Percentiles rank a stretch among this genome's conserved stretches.
Evolutionary conservation across 108 stramenopile species (phyloP).

Genomic region (Nitzschia sp.): DNA sequence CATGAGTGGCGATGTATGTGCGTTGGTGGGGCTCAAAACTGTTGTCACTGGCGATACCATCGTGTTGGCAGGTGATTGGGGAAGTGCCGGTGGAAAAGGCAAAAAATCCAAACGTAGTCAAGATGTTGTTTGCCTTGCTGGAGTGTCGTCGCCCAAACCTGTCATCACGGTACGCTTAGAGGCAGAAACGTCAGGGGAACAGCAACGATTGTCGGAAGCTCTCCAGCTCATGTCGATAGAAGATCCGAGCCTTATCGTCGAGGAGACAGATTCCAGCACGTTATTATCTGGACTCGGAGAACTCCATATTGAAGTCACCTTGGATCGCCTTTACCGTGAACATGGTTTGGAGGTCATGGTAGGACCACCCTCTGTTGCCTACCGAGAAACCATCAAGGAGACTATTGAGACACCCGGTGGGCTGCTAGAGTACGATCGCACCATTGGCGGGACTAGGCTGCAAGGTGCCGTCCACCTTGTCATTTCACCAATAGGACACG

Average conservation of each 20-base stretch:
- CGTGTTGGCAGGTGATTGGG: conserved; percentile 42
- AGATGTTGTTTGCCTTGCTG: conserved; percentile 48
- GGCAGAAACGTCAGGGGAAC: conserved; percentile 62
- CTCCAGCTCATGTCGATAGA: conserved; percentile 68
- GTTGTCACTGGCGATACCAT: conserved; percentile 89
- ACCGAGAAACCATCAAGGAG: conserved; percentile 72
- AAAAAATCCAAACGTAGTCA: conserved; percentile 35
- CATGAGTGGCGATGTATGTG: conserved; percentile 84
- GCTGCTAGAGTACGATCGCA: conserved; percentile 73
- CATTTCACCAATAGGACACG: conserved; percentile 44
- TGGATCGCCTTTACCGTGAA: conserved; percentile 79
- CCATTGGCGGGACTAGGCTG: conserved; percentile 69
- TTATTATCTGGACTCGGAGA: conserved; percentile 85
- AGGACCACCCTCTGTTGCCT: conserved; percentile 80
- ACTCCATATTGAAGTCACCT: conserved; percentile 83
- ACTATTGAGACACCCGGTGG: conserved; percentile 63
- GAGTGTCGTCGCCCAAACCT: conserved; percentile 83
- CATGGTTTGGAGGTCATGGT: conserved; percentile 69
- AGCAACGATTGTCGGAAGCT: conserved; percentile 64
- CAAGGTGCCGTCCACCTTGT: conserved; percentile 69
- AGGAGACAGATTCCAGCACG: conserved; percentile 78
- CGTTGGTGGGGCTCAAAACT: conserved; percentile 78
- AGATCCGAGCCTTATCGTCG: conserved; percentile 85
- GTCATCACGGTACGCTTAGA: conserved; percentile 87
- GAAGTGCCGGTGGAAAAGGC: conserved; percentile 17